Base-by-base conservation (phyloP, 163 green algal genomes). In the Scenedesmus sp. region DNA sequence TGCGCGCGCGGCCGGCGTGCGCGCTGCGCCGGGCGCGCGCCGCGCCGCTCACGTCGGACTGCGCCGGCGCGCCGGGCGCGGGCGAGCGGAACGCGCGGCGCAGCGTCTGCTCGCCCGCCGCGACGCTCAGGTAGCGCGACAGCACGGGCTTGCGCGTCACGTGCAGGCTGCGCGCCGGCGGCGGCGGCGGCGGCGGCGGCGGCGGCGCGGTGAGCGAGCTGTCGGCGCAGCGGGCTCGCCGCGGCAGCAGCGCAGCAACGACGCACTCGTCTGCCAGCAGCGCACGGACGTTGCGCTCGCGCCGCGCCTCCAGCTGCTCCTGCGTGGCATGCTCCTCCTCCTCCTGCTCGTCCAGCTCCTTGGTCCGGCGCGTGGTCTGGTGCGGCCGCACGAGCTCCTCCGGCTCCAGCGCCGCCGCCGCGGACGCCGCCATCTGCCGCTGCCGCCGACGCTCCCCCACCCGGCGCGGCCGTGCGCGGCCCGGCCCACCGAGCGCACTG, bases 31-130 rank as follows among this genome's bases (percentile, higher is more conserved):
- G n/a, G n/a, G n/a, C n/a, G n/a, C n/a, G n/a, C 50, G 33, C 34
- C 17, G 29, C 22, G 69, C 60, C 39, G 53, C 74, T 45, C 48
- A 94, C 91, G 33, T 91, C 28, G 3, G 87, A 94, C 15, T 83
- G 60, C 11, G 79, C 78, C 1, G 89, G 87, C 15, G 88, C 87
- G 24, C 86, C 88, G 29, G 93, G 89, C 51, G 89, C 71, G 1
- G 95, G 95, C 22, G 81, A 92, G 51, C 90, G 92, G 85, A 98
- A 98, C 15, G 94, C 83, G 53, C 84, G 86, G 0, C 88, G 84
- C 50, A 98, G 84, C 28, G 79, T 22, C 14, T 81, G 64, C 67
- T 92, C 86, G 11, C 77, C 87, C 36, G 93, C 87, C 28, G 80
- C 47, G 1, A 98, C 86, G 2, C 71, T 82, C 28, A 98, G 84